Evolutionary conservation across 2,329 filamentous ascomycete species (phyloP).

Genomic region (Fusarium concolor): DNA sequence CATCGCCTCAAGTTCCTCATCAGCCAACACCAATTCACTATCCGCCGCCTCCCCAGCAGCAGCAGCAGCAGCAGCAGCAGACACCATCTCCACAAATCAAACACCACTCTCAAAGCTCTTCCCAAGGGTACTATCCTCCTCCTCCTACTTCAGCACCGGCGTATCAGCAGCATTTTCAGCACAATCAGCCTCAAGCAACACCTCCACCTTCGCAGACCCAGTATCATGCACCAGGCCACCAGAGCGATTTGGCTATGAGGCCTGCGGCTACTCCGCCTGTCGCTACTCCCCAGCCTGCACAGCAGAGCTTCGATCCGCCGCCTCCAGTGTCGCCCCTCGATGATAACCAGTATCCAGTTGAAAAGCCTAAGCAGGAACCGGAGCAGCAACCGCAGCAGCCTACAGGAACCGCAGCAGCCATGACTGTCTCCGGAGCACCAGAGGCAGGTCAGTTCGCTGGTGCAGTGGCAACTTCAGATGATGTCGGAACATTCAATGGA

Average conservation of each 20-base stretch:
- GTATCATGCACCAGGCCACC: constrained; percentile 44
- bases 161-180: constrained; percentile 43
- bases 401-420: constrained; percentile 46
- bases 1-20: constrained; percentile 41
- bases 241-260: constrained; percentile 35
- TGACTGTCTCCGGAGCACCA: constrained; percentile 55
- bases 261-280: constrained; percentile 40
- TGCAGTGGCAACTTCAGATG: constrained; percentile 73
- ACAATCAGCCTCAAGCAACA: constrained; percentile 42
- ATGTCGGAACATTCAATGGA: constrained; percentile 96
- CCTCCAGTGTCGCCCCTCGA: constrained; percentile 42
- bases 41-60: constrained; percentile 42
- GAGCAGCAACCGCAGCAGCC: constrained; percentile 42
- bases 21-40: constrained; percentile 34
- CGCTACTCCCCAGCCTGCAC: constrained; percentile 36
- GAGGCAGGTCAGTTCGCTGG: constrained; percentile 71
- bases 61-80: constrained; percentile 44
- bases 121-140: constrained; percentile 37
- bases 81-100: constrained; percentile 39
- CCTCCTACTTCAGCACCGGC: constrained; percentile 39
- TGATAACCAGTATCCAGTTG: constrained; percentile 43
- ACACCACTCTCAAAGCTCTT: constrained; percentile 39
- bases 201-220: constrained; percentile 36
- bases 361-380: constrained; percentile 45
- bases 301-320: constrained; percentile 46